Evolutionary conservation across 768 basidiomycete genomes (phyloP), one percentile per base, ranked within the genome.

Genomic region (Phaeotremella skinneri): DNA sequence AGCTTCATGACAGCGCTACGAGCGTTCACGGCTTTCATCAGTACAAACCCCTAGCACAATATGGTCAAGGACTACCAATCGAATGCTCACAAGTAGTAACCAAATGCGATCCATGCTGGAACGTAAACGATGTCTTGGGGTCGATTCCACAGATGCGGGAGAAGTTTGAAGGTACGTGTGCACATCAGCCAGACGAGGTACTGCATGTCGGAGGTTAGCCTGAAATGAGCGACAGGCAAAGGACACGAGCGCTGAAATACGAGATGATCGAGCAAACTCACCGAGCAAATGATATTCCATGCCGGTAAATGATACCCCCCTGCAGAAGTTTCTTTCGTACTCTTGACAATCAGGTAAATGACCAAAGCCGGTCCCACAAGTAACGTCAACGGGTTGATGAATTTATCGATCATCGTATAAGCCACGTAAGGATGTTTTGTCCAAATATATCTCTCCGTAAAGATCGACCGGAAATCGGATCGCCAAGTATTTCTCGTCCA

Each of bases 401-500:
- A 75, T 49, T 79, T 79, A 62, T 79, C 79, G 49, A 91, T 88
- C 91, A 94, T 94, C 2, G 90, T 91, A 78, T 89, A 82, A 2
- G 90, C 81, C 30, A 81, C 89, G 76, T 91, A 81, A 32, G 91
- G 91, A 80, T 92, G 89, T 42, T 84, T 74, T 2, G 88, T 89
- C 90, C 91, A 93, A 50, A 94, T 82, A 74, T 90, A 78, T 55
- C 91, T 78, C 72, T 94, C 91, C 81, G 83, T 92, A 76, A 93
- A 94, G 56, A 94, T 80, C 67, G 87, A 88, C 53, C 92, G 82
- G 64, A 93, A 71, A 81, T 94, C 91, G 1, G 87, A 89, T 52
- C 91, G 81, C 91, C 92, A 94, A 2, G 91, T 94, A 80, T 94
- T 94, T 62, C 91, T 80, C 16, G 91, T 94, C 91, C 91, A 93